Conservation (phyloP, 768 basidiomycete genomes). For the Tulasnella calospora region DNA sequence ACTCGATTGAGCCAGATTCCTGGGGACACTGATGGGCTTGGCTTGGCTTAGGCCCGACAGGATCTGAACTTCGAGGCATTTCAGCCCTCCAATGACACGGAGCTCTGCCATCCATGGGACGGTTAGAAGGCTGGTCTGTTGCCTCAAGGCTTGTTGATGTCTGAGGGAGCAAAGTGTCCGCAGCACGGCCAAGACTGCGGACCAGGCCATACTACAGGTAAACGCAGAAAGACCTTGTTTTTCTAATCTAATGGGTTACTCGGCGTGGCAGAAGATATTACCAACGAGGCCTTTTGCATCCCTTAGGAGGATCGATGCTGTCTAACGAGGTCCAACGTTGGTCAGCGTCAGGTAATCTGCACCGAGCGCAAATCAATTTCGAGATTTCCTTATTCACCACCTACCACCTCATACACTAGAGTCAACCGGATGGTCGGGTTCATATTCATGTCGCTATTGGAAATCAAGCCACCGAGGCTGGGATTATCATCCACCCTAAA, state of each 20-base stretch:
- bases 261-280: background rate
- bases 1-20: background rate
- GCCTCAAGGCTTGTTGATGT: background rate
- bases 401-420: background rate
- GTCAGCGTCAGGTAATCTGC: background rate
- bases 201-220: background rate
- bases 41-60: background rate
- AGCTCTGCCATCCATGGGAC: background rate
- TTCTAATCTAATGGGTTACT: background rate
- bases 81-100: background rate
- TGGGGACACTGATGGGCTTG: background rate
- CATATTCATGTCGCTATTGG: background rate
- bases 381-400: conserved; percentile 14
- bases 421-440: background rate
- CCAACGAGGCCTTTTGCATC: background rate
- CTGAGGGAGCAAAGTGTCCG: background rate
- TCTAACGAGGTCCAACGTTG: background rate
- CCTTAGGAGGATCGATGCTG: background rate
- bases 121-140: background rate
- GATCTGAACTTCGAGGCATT: background rate
- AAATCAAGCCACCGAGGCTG: background rate
- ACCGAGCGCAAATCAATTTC: conserved; percentile 3
- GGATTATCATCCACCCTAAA: conserved; percentile 20
- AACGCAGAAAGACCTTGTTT: background rate
- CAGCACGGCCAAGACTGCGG: background rate